Evolutionary conservation across 345 rosid genomes (phyloP).

Genomic region (Linum lewisii): DNA sequence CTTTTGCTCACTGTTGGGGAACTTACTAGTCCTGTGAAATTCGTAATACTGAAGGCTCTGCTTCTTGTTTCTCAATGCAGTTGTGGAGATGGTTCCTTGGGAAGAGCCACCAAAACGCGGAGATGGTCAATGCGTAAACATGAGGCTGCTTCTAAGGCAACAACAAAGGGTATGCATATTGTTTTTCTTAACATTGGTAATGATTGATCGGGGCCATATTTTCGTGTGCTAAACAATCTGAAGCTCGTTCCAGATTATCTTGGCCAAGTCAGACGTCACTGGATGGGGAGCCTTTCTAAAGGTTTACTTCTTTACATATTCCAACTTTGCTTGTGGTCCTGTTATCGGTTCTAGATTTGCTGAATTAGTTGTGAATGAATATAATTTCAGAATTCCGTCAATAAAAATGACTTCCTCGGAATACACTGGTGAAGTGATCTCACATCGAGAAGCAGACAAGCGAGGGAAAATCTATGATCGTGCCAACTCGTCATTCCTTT

Average conservation of each 20-base stretch:
- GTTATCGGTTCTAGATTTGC: conserved; percentile 2
- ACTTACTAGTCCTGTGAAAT: too few relatives aligned
- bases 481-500: conserved; percentile 92
- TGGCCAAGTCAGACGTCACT: conserved; percentile 88
- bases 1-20: too few relatives aligned
- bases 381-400: conserved; percentile 73
- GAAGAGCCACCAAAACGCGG: conserved; percentile 61
- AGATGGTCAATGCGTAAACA: conserved; percentile 73
- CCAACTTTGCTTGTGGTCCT: not conserved
- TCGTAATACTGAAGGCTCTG: not conserved
- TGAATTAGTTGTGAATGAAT: conserved; percentile 12
- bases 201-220: too few relatives aligned
- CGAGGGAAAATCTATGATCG: conserved; percentile 98
- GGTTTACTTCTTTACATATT: not conserved
- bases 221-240: not conserved
- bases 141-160: conserved; percentile 70
- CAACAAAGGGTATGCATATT: conserved; percentile 67
- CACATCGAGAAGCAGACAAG: conserved; percentile 94
- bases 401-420: conserved; percentile 94
- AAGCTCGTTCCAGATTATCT: conserved; percentile 50
- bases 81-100: conserved; percentile 66
- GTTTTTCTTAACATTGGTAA: conserved; percentile 1
- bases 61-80: conserved; percentile 31
- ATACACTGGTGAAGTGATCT: conserved; percentile 95
- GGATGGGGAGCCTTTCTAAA: conserved; percentile 99